Conservation (phyloP, 2,329 filamentous ascomycete genomes). For the Xylaria sp. region DNA sequence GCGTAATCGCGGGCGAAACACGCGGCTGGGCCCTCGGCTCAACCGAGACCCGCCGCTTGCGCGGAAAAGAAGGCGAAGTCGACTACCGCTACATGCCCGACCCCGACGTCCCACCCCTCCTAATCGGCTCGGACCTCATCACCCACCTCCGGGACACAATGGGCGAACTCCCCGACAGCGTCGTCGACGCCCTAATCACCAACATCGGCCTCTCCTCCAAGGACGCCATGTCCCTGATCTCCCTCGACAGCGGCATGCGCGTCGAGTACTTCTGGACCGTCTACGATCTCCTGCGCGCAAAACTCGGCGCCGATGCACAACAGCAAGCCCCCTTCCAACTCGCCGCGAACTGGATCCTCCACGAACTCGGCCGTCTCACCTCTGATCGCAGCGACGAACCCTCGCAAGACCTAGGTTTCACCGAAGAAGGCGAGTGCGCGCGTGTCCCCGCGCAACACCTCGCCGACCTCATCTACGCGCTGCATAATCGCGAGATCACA, state of each 20-base stretch:
- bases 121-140: slow-evolving; percentile 68
- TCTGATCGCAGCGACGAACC: slow-evolving; percentile 39
- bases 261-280: slow-evolving; percentile 76
- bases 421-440: slow-evolving; percentile 42
- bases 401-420: slow-evolving; percentile 34
- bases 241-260: slow-evolving; percentile 70
- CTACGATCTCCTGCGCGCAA: slow-evolving; percentile 40
- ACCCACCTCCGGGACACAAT: slow-evolving; percentile 56
- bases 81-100: slow-evolving; percentile 99
- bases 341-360: slow-evolving; percentile 63
- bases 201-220: slow-evolving; percentile 68
- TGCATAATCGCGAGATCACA: slow-evolving; percentile 47
- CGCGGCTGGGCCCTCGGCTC: slow-evolving; percentile 86
- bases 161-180: slow-evolving; percentile 66
- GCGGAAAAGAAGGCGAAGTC: slow-evolving; percentile 93
- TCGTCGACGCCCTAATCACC: slow-evolving; percentile 56
- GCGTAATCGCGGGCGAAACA: slow-evolving; percentile 75
- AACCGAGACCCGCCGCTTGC: slow-evolving; percentile 71
- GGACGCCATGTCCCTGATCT: slow-evolving; percentile 75
- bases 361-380: slow-evolving; percentile 67
- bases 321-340: slow-evolving; percentile 39
- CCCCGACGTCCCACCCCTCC: slow-evolving; percentile 75
- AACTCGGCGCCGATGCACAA: slow-evolving; percentile 20
- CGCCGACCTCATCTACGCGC: slow-evolving; percentile 46
- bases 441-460: slow-evolving; percentile 44